A percentile compares a stretch with the other conserved stretches of the same genome.
Conservation (phyloP, 345 rosid genomes). For the Camelina sativa region DNA sequence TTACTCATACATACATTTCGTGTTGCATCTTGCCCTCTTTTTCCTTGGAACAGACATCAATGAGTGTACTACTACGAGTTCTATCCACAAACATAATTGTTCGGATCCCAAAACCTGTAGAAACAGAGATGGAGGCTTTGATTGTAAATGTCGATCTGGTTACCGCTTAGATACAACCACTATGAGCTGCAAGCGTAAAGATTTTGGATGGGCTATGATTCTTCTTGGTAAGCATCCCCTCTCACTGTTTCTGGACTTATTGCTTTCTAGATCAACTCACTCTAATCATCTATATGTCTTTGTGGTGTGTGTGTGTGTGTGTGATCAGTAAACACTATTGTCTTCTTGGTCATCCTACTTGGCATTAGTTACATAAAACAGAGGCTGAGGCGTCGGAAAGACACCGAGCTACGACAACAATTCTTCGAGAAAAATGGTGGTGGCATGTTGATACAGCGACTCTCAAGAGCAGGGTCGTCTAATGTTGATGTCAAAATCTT, state of each 20-base stretch:
- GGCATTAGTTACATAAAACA: neutral
- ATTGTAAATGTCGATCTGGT: conserved; percentile 40
- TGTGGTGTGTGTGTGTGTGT: neutral
- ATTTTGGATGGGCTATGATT: neutral
- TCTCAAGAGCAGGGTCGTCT: conserved; percentile 28
- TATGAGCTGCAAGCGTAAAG: conserved; percentile 9
- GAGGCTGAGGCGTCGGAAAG: neutral
- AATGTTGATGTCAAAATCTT: conserved; percentile 34
- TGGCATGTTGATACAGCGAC: neutral
- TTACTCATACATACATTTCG: neutral
- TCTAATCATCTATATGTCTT: neutral
- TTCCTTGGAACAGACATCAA: conserved; percentile 6
- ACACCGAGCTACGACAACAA: conserved; percentile 20
- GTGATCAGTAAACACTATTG: conserved; percentile 5
- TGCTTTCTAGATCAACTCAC: neutral
- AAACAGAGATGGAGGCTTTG: conserved; percentile 25
- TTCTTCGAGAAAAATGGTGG: conserved; percentile 34
- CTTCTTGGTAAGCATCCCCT: conserved; percentile 11
- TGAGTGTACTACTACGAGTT: neutral
- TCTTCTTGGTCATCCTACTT: conserved; percentile 24
- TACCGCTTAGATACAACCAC: neutral
- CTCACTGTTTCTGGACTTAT: neutral
- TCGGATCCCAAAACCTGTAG: neutral
- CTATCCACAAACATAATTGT: conserved; percentile 17
- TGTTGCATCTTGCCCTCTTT: neutral